phyloP scores from a whole-genome alignment of 2,329 filamentous ascomycete genomes.

The Fusarium sp. region DNA sequence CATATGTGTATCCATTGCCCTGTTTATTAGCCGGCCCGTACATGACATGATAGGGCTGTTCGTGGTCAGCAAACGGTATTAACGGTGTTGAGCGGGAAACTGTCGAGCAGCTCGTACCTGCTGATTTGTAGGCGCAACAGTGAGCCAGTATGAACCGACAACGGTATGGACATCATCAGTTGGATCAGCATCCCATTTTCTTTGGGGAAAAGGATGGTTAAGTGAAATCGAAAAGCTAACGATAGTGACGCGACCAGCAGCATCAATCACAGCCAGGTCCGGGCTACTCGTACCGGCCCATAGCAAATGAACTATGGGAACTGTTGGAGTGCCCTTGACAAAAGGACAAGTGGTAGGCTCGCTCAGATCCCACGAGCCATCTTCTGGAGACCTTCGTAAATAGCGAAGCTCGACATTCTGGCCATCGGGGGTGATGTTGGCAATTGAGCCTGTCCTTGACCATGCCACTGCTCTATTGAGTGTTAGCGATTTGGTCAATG shows the following conservation, averaged over 20 bases:
- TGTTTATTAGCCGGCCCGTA: slow-evolving; percentile 73
- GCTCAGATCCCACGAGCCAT: slow-evolving; percentile 80
- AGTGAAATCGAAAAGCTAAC: slow-evolving; percentile 77
- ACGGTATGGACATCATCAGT: slow-evolving; percentile 80
- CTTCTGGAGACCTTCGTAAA: slow-evolving; percentile 73
- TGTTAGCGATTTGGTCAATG: slow-evolving; percentile 20
- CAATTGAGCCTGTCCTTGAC: slow-evolving; percentile 89
- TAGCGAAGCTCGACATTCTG: slow-evolving; percentile 77
- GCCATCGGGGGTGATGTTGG: slow-evolving; percentile 80
- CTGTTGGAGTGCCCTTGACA: slow-evolving; percentile 70
- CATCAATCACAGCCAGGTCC: slow-evolving; percentile 86
- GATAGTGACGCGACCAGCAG: slow-evolving; percentile 80
- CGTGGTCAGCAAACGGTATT: neutral
- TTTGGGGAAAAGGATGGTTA: slow-evolving; percentile 74
- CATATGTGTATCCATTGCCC: slow-evolving; percentile 74
- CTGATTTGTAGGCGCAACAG: slow-evolving; percentile 62
- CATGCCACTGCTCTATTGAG: slow-evolving; percentile 78
- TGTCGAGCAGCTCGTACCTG: slow-evolving; percentile 45
- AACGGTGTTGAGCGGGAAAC: neutral
- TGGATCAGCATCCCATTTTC: slow-evolving; percentile 73
- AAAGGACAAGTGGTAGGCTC: slow-evolving; percentile 74
- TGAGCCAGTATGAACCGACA: slow-evolving; percentile 88
- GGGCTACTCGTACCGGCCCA: slow-evolving; percentile 80
- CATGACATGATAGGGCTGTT: slow-evolving; percentile 56
- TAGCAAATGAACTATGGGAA: slow-evolving; percentile 79